Conservation (phyloP, 2,329 filamentous ascomycete species). For the Aspergillus tamarii region DNA sequence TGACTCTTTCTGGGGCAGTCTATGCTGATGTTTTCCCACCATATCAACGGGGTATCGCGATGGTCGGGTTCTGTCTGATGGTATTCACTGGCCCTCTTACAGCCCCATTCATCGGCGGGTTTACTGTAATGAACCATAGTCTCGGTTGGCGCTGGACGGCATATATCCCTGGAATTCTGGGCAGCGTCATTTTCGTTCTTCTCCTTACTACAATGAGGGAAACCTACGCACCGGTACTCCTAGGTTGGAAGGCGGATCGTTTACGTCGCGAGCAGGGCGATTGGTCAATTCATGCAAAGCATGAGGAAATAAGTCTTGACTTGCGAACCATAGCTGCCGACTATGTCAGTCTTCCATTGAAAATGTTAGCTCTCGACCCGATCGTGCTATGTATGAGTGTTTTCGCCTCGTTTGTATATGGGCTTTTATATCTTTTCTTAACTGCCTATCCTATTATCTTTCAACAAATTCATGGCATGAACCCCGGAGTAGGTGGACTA, state of each 20-base stretch:
- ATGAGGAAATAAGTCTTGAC: constrained; percentile 31
- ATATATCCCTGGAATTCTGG: constrained; percentile 44
- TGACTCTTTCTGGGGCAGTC: constrained; percentile 42
- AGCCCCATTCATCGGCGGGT: constrained; percentile 45
- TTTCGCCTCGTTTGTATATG: constrained; percentile 38
- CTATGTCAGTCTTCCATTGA: constrained; percentile 33
- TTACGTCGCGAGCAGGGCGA: constrained; percentile 41
- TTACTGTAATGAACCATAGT: constrained; percentile 31
- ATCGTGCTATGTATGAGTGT: constrained; percentile 39
- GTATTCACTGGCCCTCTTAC: constrained; percentile 44
- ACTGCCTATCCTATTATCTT: constrained; percentile 41
- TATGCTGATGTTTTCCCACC: constrained; percentile 32
- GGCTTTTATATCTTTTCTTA: constrained; percentile 33
- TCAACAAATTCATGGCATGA: constrained; percentile 66
- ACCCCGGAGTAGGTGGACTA: constrained; percentile 70
- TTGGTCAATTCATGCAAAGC: constrained; percentile 37
- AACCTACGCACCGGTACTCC: constrained; percentile 39
- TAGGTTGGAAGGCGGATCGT: constrained; percentile 36
- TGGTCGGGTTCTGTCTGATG: constrained; percentile 42
- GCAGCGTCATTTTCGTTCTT: constrained; percentile 21
- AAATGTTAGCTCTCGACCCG: constrained; percentile 40
- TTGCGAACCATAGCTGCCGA: constrained; percentile 39
- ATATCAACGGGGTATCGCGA: constrained; percentile 23
- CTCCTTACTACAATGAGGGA: constrained; percentile 34
- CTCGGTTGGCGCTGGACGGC: constrained; percentile 48